Evolutionary conservation across 2,329 filamentous ascomycete genomes (phyloP), one percentile per base, ranked within the genome.

Genomic region (Aspergillus melleus): DNA sequence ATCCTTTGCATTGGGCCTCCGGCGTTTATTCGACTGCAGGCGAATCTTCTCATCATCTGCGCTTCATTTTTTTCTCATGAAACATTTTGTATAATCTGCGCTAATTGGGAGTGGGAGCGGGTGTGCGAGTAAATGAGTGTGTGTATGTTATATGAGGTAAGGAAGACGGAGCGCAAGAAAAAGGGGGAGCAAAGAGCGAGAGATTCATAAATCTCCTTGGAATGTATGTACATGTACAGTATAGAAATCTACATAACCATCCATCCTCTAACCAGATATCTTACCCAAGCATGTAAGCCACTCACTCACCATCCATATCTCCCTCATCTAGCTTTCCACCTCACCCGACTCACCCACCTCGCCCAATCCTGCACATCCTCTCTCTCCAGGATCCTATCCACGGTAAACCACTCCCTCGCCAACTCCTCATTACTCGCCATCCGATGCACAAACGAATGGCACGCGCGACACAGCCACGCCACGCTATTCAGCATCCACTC

Each of bases 381-480:
- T 72, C 89, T 85, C 68, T 82, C 85, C 70, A 89, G 71, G 63
- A 96, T 79, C 66, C 83, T 75, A 57, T 94, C 90, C 6, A 95
- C 85, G 0, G 87, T 93, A 76, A 87, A 91, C 72, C 83, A 92
- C 56, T 88, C 78, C 66, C 84, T 81, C 14, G 91, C 92, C 66
- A 96, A 77, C 67, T 90, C 90, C 81, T 96, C 91, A 71, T 95
- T 91, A 4, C 78, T 81, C 36, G 86, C 88, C 70, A 92, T 85
- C 44, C 86, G 79, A 79, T 96, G 92, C 72, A 96, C 90, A 72
- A 91, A 92, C 47, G 84, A 86, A 79, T 96, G 92, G 69, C 92
- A 96, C 2, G 91, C 89, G 53, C 91, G 82, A 75, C 92, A 96
- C 65, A 96, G 76, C 91, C 91, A 96, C 12, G 92, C 91, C 20